Percentiles rank a stretch among this genome's conserved stretches.
Evolutionary conservation across 805 yeast genomes (phyloP).

Genomic region (Metschnikowia santaceciliae): DNA sequence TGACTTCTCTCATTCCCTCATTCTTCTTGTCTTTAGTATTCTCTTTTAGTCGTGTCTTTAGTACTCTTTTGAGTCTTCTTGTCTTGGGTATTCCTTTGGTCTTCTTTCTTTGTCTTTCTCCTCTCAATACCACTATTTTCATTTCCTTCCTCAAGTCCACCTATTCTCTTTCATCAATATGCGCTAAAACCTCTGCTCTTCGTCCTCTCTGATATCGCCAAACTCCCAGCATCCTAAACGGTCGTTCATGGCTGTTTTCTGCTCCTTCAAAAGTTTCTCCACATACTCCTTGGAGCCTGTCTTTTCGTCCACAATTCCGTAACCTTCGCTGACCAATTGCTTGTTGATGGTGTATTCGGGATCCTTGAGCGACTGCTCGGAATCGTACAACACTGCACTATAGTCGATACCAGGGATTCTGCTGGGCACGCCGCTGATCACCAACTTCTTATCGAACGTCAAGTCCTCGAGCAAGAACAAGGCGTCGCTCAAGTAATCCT

Average conservation of each 20-base stretch:
- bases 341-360: conserved; percentile 57
- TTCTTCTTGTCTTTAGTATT: no score
- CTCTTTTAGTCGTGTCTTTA: no score
- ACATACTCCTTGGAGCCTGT: conserved; percentile 28
- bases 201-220: conserved; percentile 66
- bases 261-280: conserved; percentile 36
- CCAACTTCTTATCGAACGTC: conserved; percentile 49
- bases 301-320: conserved; percentile 49
- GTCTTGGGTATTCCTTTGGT: neutral
- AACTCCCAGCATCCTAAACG: conserved; percentile 71
- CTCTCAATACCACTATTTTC: neutral
- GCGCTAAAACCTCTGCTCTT: conserved; percentile 21
- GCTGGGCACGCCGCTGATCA: conserved; percentile 47
- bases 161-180: neutral
- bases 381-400: conserved; percentile 53
- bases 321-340: conserved; percentile 55
- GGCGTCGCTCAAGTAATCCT: conserved; percentile 53
- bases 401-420: conserved; percentile 42
- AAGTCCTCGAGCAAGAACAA: conserved; percentile 51
- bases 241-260: conserved; percentile 44
- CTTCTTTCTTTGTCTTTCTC: neutral
- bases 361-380: conserved; percentile 49
- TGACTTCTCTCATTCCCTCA: no score
- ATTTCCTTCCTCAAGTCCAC: neutral
- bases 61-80: no score